Conservation (phyloP, 495 filamentous ascomycete species). For the Umbilicaria muhlenbergii region DNA sequence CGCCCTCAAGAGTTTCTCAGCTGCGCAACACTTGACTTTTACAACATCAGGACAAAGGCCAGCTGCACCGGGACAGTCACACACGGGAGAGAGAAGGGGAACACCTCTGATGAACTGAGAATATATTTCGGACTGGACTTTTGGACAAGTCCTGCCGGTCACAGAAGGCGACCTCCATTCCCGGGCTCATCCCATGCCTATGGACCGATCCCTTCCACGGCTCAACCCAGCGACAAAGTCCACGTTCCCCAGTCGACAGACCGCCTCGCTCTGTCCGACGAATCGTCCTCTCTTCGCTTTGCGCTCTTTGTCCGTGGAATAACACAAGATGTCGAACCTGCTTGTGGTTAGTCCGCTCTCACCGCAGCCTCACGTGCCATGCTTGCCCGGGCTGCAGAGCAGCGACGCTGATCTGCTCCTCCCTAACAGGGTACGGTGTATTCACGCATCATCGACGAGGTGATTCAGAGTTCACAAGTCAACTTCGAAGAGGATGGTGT, state of each 20-base stretch:
- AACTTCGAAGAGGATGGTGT: constrained; percentile 97
- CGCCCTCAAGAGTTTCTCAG: constrained; percentile 3
- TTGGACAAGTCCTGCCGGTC: no score
- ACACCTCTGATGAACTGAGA: not conserved
- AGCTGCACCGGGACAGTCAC: not conserved
- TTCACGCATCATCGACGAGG: constrained; percentile 78
- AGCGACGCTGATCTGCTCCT: not conserved
- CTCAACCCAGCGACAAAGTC: no score
- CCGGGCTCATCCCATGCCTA: no score
- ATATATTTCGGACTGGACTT: not conserved
- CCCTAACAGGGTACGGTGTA: constrained; percentile 59
- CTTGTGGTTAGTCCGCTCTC: constrained; percentile 42
- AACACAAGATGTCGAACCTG: constrained; percentile 40
- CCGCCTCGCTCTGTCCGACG: constrained; percentile 1
- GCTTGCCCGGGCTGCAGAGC: not conserved
- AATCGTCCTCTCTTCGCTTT: not conserved
- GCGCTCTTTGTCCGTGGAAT: not conserved
- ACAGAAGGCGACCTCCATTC: no score
- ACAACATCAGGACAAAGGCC: constrained; percentile 1
- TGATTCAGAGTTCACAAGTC: constrained; percentile 71
- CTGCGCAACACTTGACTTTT: constrained; percentile 2
- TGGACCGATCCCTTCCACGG: no score
- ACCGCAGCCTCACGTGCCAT: constrained; percentile 9
- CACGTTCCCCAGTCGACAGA: not conserved
- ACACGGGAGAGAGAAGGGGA: not conserved